phyloP scores from a whole-genome alignment of 2,329 filamentous ascomycete species.

The Penicillium sp. region DNA sequence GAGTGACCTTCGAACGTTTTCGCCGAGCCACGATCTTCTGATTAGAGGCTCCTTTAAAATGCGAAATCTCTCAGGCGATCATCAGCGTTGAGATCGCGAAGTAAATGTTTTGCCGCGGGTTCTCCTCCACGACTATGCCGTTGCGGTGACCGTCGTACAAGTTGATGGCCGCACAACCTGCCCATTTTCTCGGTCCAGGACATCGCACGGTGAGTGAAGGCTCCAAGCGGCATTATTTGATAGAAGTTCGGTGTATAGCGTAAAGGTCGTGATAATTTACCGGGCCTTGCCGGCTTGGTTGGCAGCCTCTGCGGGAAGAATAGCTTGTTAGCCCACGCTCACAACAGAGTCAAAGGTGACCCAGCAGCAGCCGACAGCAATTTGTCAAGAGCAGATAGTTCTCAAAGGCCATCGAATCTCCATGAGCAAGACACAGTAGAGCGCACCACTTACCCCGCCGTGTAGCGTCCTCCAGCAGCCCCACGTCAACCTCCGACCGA shows the following conservation, averaged over 20 bases:
- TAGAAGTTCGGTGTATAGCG: constrained; percentile 13
- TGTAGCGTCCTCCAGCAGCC: constrained; percentile 85
- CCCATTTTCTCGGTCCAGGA: constrained; percentile 3
- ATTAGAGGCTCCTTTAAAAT: neutral
- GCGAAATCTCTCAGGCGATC: neutral
- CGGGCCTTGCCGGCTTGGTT: constrained; percentile 52
- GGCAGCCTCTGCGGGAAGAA: constrained; percentile 42
- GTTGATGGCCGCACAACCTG: constrained; percentile 1
- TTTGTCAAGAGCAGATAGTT: neutral
- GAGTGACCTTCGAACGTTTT: neutral
- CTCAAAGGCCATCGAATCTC: neutral
- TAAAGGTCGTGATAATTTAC: constrained; percentile 30
- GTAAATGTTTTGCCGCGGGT: neutral
- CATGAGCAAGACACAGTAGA: neutral
- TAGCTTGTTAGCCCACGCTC: constrained; percentile 9
- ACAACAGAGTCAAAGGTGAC: neutral
- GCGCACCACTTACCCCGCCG: constrained; percentile 63
- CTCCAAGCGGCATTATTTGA: constrained; percentile 16
- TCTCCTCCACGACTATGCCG: neutral
- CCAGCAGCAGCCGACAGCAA: neutral
- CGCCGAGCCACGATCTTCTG: neutral
- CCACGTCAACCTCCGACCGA: constrained; percentile 76
- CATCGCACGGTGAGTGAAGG: constrained; percentile 13
- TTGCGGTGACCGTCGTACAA: neutral
- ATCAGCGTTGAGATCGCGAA: neutral